Base-by-base conservation (phyloP, 805 yeast genomes). In the Teunomyces lycoperdinae region DNA sequence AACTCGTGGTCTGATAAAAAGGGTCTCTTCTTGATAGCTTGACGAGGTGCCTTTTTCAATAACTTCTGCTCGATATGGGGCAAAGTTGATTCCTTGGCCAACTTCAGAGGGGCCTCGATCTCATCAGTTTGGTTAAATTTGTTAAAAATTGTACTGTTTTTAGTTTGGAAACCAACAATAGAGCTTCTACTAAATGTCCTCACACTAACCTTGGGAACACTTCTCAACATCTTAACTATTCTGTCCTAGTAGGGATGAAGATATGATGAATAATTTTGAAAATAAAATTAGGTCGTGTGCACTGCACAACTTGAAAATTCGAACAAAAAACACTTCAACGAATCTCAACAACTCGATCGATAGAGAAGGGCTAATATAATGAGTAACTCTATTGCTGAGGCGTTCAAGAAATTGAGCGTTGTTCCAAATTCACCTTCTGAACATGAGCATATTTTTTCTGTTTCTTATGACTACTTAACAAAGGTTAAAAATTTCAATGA, bases 401-500 rank as follows among this genome's bases (percentile, higher is more conserved):
- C 78, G 27, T 73, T 72, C 61, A 71, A 70, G 53, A 55, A 61
- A 50, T 64, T 73, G 54, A 63, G 68, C 43, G 70, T 72, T 36
- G 56, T 68, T 9, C 32, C 56, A 1, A 56, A 58, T 3, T 57
- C 59, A 10, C 62, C 61, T 17, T 54, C 60, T 9, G 74, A 70
- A 43, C 74, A 72, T 55, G 70, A 67, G 46, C 55, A 63, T 31
- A 62, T 73, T 9, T 73, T 56, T 48, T 66, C 67, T 20, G 67
- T 73, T 5, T 70, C 76, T 14, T 71, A 68, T 51, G 73, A 71
- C 42, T 73, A 71, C 52, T 60, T 73, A 47, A 57, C 73, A 30
- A 69, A 70, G 17, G 64, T 70, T 42, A 70, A 70, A 46, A 53
- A 64, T 34, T 72, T 63, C 53, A 50, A 63, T 49, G 77, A 73